Evolutionary conservation across 148 eudicot species (phyloP), one percentile per base, ranked within the genome.

Genomic region (Camellia granthamiana): DNA sequence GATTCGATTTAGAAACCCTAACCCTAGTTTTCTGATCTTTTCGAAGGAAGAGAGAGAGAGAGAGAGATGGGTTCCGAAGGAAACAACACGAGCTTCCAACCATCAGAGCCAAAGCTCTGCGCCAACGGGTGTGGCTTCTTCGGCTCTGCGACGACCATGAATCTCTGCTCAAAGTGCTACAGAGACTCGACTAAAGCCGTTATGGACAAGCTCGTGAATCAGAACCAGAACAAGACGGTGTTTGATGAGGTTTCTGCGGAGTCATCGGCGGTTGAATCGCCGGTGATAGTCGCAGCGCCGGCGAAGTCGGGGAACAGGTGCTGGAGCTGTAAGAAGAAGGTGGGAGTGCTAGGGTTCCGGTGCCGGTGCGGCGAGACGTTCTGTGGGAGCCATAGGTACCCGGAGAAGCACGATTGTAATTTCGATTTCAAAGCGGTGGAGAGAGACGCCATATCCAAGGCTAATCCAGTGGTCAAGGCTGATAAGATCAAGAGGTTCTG

Each of bases 51-150:
- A 62, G 7, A 9, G 2, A n/a, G 41, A 56, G n/a, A 19, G 5
- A 78, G 51, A 52, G 46, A 18, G 62, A 85, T 89, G 90, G 81
- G 81, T 51, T 87, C 90, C 4, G 88, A 85, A 9, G 84, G 81
- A 67, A 87, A 85, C 86, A 82, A 80, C 38, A 85, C 90, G 0
- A 80, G 87, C n/a, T 86, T 83, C 70, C 84, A 83, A 42, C 90
- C 89, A 54, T 83, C 93, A 43, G 88, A 86, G 75, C 90, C 92
- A 69, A 61, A 77, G 12, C 83, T 77, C 3, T 91, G 94, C 86
- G 86, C 87, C 62, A 89, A 86, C 83, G 94, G 90, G 38, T 89
- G 94, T 68, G 94, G 94, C 5, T 91, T 89, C 73, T 91, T 89
- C 83, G 94, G 94, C 58, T 21, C 90, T 44, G 74, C 94, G 54